These are phyloP conservation scores for Otatea glauca DNA, from an alignment of 176 grass and related monocot genomes.

Conservation along the genomic window DNA sequence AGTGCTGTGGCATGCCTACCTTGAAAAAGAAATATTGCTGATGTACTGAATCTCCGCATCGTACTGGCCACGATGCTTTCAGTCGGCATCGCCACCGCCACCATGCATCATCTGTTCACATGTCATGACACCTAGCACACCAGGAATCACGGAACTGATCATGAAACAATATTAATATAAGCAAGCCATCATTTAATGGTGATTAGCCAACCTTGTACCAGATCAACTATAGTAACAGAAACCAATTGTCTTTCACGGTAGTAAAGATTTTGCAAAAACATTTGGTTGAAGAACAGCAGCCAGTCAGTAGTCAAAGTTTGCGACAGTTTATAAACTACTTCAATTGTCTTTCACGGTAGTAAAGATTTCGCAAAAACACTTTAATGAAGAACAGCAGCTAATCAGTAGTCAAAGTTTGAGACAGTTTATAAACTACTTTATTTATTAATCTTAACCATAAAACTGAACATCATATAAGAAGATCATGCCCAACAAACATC, in stretches of 20 bases:
- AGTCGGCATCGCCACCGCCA: conserved; percentile 24
- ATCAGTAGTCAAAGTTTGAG: neutral
- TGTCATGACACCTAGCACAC: conserved; percentile 33
- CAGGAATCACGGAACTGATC: neutral
- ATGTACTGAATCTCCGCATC: conserved; percentile 26
- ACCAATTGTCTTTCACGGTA: neutral
- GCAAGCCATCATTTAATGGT: conserved; percentile 7
- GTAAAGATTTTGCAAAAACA: neutral
- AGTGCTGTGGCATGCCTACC: conserved; percentile 41
- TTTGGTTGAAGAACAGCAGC: neutral
- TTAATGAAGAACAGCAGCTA: neutral
- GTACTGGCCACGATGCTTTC: conserved; percentile 21
- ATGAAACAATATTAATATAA: neutral
- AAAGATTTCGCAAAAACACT: neutral
- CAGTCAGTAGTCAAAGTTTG: neutral
- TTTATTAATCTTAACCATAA: neutral
- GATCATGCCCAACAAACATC: conserved; percentile 21
- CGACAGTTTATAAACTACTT: too few relatives aligned
- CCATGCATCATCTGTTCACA: neutral
- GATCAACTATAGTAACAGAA: conserved; percentile 19
- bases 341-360: neutral
- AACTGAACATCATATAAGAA: neutral
- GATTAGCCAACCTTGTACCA: conserved; percentile 20
- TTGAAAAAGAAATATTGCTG: conserved; percentile 13
- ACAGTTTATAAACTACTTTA: too few relatives aligned